Percentiles rank a stretch among this genome's conserved stretches.
These are phyloP conservation scores for Xylaria flabelliformis DNA, from an alignment of 495 filamentous ascomycete genomes.

Conservation along the genomic window DNA sequence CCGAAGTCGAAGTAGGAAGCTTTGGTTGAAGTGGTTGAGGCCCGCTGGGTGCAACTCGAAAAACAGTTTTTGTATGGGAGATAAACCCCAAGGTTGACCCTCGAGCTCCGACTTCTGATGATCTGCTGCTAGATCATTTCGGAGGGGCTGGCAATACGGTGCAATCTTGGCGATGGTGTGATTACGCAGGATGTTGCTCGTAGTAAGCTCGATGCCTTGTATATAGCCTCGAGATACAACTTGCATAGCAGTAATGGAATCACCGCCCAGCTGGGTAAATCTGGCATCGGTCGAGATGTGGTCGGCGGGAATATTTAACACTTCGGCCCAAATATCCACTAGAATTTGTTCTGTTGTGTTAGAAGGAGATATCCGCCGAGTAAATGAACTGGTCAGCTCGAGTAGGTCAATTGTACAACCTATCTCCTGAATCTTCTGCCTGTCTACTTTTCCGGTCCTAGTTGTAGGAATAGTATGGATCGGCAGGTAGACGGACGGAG, in stretches of 20 bases:
- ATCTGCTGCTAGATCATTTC: constrained; percentile 55
- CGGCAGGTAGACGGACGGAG: constrained; percentile 35
- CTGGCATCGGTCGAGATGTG: constrained; percentile 53
- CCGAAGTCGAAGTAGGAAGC: constrained; percentile 32
- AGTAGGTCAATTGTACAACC: constrained; percentile 31
- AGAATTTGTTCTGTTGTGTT: constrained; percentile 24
- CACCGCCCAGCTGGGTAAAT: constrained; percentile 68
- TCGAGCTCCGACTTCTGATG: constrained; percentile 66
- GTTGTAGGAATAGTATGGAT: constrained; percentile 19
- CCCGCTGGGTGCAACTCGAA: constrained; percentile 51
- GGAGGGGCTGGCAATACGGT: constrained; percentile 52
- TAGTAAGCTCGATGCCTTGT: constrained; percentile 41
- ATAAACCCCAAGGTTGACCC: no score
- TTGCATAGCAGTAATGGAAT: constrained; percentile 37
- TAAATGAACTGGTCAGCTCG: constrained; percentile 5
- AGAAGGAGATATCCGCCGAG: constrained; percentile 19
- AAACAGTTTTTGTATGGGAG: constrained; percentile 57
- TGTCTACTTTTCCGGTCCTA: constrained; percentile 42
- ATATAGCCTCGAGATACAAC: constrained; percentile 17
- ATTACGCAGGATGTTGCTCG: constrained; percentile 36
- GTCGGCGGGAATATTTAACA: constrained; percentile 33
- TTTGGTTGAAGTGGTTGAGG: constrained; percentile 46
- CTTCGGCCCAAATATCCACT: constrained; percentile 36
- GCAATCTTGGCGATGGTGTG: neutral
- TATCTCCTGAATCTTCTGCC: neutral